Evolutionary conservation across 139 green algal species (phyloP), one percentile per base, ranked within the genome.

Genomic region (Eudorina sp.): DNA sequence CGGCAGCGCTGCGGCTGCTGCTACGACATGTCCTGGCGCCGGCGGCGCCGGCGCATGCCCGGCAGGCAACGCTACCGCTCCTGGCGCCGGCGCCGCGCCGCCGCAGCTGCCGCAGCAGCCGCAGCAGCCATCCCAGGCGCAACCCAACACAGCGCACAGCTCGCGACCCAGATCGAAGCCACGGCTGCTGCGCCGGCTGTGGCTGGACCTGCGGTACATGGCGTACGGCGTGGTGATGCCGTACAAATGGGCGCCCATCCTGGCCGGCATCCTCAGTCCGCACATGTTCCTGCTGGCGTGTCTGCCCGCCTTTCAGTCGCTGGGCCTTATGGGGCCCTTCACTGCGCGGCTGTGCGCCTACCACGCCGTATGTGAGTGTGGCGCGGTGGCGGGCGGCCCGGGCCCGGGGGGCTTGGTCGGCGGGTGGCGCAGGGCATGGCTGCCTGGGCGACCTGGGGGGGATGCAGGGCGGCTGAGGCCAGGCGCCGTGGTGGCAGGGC

Each of bases 171-270:
- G 66, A 18, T 18, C 66, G 27, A 72, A 72, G 62, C 62, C 68
- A 2, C 27, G 41, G 60, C 80, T 76, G 8, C 27, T 77, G 43
- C 60, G 41, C n/a, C 80, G 80, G 41, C 45, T 86, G 1, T 46
- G 40, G 80, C 19, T 2, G 8, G 80, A 86, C 45, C 41, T 76
- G 43, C n/a, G 38, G 27, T 66, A 86, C 80, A 64, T 86, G 80
- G 7, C n/a, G 80, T 46, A 46, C 14, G 60, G 80, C 43, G 60
- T 31, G 16, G 13, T 46, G 27, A 34, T 76, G 80, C 80, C 80
- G 58, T 86, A 86, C 60, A 86, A 86, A 41, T 86, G 80, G 80
- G 80, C 80, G 41, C 80, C 80, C n/a, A 86, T 86, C 60, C 27
- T 64, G 29, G 80, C 80, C 6, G 80, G 80, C 41, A 21, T 86